Conservation (phyloP, 2,329 filamentous ascomycete genomes). For the Cladosporium sp. region DNA sequence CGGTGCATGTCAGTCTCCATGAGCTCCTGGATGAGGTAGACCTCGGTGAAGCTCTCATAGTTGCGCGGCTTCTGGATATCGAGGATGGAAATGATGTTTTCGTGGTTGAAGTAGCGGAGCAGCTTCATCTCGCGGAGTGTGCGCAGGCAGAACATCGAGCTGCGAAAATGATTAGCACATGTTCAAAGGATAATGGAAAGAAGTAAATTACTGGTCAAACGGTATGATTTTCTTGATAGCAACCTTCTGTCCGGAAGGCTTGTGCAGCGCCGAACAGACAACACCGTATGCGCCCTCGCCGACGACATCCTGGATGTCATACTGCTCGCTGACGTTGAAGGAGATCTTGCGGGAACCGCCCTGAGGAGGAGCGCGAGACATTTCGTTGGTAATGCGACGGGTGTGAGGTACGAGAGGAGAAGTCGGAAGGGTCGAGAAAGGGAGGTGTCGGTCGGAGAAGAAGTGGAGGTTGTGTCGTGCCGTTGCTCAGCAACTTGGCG, state of each 20-base stretch:
- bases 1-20: conserved; percentile 99
- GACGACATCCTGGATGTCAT: conserved; percentile 99
- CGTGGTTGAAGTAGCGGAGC: conserved; percentile 97
- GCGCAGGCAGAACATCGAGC: conserved; percentile 53
- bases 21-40: conserved; percentile 97
- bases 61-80: conserved; percentile 98
- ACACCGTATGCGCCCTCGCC: conserved; percentile 98
- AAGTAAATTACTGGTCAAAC: conserved; percentile 55
- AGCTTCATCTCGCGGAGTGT: conserved; percentile 99
- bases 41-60: conserved; percentile 95
- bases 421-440: neutral
- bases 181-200: neutral
- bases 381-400: conserved; percentile 18
- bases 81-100: conserved; percentile 99
- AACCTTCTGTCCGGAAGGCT: conserved; percentile 96
- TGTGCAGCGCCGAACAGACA: conserved; percentile 96
- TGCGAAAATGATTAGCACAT: neutral
- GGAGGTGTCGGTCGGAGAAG: neutral
- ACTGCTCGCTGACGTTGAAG: conserved; percentile 99
- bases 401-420: neutral
- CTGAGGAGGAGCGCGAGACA: conserved; percentile 33
- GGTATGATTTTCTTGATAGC: conserved; percentile 99
- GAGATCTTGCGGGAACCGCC: conserved; percentile 84
- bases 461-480: neutral
- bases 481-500: conserved; percentile 16